A percentile compares a stretch with the other conserved stretches of the same genome.
Conservation (phyloP, 768 basidiomycete genomes). For the Saitozyma podzolica region DNA sequence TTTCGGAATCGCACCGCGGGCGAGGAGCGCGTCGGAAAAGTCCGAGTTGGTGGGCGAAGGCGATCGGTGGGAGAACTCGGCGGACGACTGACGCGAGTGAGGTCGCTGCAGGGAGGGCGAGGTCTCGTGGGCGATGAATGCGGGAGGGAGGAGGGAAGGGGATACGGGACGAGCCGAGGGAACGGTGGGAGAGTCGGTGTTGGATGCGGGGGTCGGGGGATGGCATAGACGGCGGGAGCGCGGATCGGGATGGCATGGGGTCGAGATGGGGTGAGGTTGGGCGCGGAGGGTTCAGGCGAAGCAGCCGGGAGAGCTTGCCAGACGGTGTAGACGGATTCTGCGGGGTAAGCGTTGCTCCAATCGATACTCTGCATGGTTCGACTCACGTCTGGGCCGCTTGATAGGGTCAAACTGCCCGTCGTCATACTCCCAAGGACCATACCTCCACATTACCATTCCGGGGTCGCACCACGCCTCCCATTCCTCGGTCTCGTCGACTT, state of each 20-base stretch:
- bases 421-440: constrained; percentile 52
- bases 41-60: constrained; percentile 8
- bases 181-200: constrained; percentile 3
- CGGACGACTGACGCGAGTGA: constrained; percentile 7
- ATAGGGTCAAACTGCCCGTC: constrained; percentile 47
- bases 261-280: constrained; percentile 28
- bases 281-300: constrained; percentile 15
- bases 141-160: constrained; percentile 10
- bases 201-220: constrained; percentile 41
- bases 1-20: not conserved
- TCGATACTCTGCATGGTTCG: no score
- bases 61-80: constrained; percentile 2
- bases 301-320: constrained; percentile 43
- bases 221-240: constrained; percentile 45
- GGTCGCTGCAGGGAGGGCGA: not conserved
- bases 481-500: constrained; percentile 27
- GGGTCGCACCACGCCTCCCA: constrained; percentile 54
- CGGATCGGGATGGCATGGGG: constrained; percentile 45
- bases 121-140: constrained; percentile 5
- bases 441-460: constrained; percentile 48
- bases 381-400: constrained; percentile 43
- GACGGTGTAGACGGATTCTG: constrained; percentile 47
- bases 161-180: constrained; percentile 2
- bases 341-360: not conserved
- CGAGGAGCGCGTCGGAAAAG: not conserved